Evolutionary conservation across 2,329 filamentous ascomycete species (phyloP).

Genomic region (Xylaria sp.): DNA sequence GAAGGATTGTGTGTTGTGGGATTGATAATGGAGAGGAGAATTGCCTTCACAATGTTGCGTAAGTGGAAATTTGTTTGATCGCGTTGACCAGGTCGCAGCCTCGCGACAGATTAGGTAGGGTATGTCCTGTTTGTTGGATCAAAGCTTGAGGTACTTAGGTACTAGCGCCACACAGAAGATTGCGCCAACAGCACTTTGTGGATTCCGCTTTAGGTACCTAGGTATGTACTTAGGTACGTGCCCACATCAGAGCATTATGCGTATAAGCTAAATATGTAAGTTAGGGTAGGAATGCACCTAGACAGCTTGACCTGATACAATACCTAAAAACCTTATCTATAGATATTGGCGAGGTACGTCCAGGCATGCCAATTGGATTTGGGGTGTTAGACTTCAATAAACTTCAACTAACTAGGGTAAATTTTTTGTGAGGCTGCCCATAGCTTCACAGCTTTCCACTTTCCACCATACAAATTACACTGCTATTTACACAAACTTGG

Average conservation of each 20-base stretch:
- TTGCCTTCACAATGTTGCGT: slow-evolving; percentile 6
- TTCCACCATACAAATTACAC: no score
- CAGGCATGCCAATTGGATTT: neutral
- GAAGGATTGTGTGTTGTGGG: slow-evolving; percentile 9
- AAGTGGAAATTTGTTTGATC: slow-evolving; percentile 25
- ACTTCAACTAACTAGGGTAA: neutral
- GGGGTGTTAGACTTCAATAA: neutral
- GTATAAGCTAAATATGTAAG: no score
- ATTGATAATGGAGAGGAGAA: slow-evolving; percentile 5
- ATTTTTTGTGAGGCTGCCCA: no score
- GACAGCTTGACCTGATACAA: no score
- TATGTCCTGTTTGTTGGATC: neutral
- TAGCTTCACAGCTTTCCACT: no score
- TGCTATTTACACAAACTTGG: no score
- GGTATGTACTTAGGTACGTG: no score
- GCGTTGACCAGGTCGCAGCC: slow-evolving; percentile 22
- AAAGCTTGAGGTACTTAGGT: neutral
- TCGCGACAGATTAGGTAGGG: slow-evolving; percentile 10
- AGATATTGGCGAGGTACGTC: no score
- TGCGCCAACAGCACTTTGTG: neutral
- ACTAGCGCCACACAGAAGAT: neutral
- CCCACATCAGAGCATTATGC: no score
- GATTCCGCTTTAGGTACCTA: neutral
- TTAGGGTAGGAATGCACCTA: no score
- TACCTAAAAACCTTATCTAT: no score